Base-by-base conservation (phyloP, 2,329 filamentous ascomycete species). In the Fusarium nurragi region DNA sequence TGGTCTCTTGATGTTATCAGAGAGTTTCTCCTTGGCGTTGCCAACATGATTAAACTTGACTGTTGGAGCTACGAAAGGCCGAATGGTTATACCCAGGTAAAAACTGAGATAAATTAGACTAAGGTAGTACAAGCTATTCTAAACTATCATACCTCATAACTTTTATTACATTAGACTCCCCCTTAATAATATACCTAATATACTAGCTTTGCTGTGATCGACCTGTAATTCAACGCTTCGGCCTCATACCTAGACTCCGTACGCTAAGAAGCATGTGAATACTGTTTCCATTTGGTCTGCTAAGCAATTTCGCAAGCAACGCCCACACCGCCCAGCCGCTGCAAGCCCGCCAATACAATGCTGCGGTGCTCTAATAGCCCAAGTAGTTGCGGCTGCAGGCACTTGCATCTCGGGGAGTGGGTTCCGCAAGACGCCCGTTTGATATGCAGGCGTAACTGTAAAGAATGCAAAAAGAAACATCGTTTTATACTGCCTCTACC, bases 1-100 rank as follows among this genome's bases (percentile, higher is more conserved):
- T 52, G 60, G 45, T 58, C 51, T 49, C 36, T 52, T 50, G 30
- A 13, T 43, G 23, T 38, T 28, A 57, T 46, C 40, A 26, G 14
- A 11, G 23, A n/a, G 22, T 59, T 43, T 18, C 7, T 13, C 12
- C 26, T 34, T 32, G 30, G 13, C n/a, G 22, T 8, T 32, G 25
- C 26, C 22, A 10, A 13, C 13, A 6, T 36, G n/a, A 28, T 28
- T 23, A 25, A 32, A 25, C 30, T 44, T 34, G n/a, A 32, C 11
- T 12, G 12, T 28, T 19, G 10, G 22, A 26, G 18, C 19, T 25
- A 16, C 6, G 13, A 3, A 13, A 30, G 26, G 14, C 7, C 13
- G 14, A 30, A 19, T 8, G 38, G 48, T 44, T 51, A 21, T 39
- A 36, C 32, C n/a, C 32, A 18, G 8, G n/a, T 34, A 34, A 18